Evolutionary conservation across 2,329 filamentous ascomycete genomes (phyloP).

Genomic region (Alternaria panax): DNA sequence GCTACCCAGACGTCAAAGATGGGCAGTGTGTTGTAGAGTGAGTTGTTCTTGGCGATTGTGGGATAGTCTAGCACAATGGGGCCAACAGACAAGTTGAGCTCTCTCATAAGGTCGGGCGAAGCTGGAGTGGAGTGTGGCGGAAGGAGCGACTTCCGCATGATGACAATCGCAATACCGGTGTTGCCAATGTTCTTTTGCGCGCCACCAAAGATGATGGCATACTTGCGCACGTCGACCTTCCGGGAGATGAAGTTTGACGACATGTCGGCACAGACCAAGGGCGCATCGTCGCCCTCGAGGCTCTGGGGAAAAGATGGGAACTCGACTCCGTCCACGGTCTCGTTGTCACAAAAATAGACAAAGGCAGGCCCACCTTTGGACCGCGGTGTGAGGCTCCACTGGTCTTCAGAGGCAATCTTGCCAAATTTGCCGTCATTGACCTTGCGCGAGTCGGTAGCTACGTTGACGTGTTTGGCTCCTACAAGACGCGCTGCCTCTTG

Average conservation of each 20-base stretch:
- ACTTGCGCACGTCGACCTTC: constrained; percentile 78
- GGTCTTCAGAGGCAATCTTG: constrained; percentile 76
- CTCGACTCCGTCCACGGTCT: constrained; percentile 93
- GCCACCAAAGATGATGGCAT: constrained; percentile 84
- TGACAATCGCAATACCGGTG: constrained; percentile 84
- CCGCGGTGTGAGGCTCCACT: constrained; percentile 74
- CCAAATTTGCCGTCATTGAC: constrained; percentile 83
- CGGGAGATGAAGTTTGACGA: constrained; percentile 90
- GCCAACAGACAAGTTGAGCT: constrained; percentile 77
- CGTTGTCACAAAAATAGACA: constrained; percentile 92
- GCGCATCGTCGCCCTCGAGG: constrained; percentile 70
- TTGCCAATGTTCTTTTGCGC: constrained; percentile 94
- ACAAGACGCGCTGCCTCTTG: constrained; percentile 82
- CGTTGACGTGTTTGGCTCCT: constrained; percentile 80
- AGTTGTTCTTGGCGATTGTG: constrained; percentile 89
- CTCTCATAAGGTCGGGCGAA: constrained; percentile 71
- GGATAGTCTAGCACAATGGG: constrained; percentile 85
- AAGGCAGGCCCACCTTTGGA: constrained; percentile 66
- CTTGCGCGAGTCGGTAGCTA: constrained; percentile 71
- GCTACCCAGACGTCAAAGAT: constrained; percentile 95
- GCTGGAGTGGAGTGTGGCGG: constrained; percentile 67
- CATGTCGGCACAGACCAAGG: constrained; percentile 89
- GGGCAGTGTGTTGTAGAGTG: constrained; percentile 92
- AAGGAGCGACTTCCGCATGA: constrained; percentile 82
- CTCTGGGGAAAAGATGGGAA: constrained; percentile 76